These are phyloP conservation scores for Fusarium hostae DNA, from an alignment of 2,329 filamentous ascomycete genomes.

Conservation along the genomic window DNA sequence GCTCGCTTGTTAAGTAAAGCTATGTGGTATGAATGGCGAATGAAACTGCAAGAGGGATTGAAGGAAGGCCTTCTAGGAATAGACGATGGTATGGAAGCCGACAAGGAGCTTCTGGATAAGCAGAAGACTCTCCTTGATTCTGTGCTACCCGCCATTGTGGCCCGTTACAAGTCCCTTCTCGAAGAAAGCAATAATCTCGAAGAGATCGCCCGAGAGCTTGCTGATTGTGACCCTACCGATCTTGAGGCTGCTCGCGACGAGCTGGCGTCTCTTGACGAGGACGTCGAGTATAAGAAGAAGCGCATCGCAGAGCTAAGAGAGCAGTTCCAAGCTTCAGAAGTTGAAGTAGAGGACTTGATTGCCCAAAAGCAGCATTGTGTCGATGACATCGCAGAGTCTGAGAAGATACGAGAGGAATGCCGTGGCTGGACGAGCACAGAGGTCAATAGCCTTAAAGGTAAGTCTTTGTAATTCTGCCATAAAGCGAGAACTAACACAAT, in stretches of 20 bases:
- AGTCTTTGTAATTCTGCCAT: background rate
- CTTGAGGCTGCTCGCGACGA: constrained; percentile 78
- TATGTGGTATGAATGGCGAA: constrained; percentile 98
- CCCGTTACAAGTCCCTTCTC: constrained; percentile 70
- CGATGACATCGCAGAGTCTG: constrained; percentile 82
- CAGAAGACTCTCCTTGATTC: constrained; percentile 76
- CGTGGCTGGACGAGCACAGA: constrained; percentile 89
- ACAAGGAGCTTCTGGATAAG: constrained; percentile 73
- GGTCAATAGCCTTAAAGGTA: constrained; percentile 82
- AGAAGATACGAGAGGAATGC: constrained; percentile 86
- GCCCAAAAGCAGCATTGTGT: constrained; percentile 76
- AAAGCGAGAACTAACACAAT: constrained; percentile 50
- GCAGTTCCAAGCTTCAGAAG: constrained; percentile 75
- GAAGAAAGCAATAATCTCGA: constrained; percentile 75
- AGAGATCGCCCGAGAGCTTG: constrained; percentile 77
- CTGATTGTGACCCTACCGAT: constrained; percentile 83
- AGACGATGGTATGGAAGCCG: constrained; percentile 78
- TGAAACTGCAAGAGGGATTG: constrained; percentile 83
- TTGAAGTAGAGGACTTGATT: constrained; percentile 69
- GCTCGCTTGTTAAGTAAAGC: constrained; percentile 91
- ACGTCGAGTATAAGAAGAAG: constrained; percentile 75
- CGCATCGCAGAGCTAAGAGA: constrained; percentile 74
- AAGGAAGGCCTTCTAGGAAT: constrained; percentile 83
- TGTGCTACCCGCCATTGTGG: constrained; percentile 72
- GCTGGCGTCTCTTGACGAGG: constrained; percentile 71